These are phyloP conservation scores for Podospora pseudoanserina DNA, from an alignment of 495 filamentous ascomycete genomes.

Conservation along the genomic window DNA sequence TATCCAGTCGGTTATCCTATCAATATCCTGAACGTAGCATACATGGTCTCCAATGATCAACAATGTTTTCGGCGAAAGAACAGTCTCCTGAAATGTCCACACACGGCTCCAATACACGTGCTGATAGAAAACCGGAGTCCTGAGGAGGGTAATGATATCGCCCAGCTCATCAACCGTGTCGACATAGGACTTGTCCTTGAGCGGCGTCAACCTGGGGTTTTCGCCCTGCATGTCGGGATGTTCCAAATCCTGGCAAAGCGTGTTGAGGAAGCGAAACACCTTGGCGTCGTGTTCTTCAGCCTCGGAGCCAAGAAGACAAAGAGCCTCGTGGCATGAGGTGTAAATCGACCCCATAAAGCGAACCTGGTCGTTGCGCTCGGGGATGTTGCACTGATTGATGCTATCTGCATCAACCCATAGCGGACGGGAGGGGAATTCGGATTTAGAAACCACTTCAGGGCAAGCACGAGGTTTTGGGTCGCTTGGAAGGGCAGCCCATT, in stretches of 20 bases:
- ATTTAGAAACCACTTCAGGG: neutral
- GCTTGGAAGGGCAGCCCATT: neutral
- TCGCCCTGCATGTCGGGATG: neutral
- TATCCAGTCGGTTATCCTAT: neutral
- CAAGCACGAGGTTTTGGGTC: neutral
- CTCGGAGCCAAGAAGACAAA: neutral
- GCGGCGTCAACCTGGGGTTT: neutral
- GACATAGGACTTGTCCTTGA: neutral
- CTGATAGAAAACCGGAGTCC: neutral
- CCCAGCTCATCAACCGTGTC: neutral
- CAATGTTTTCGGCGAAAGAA: neutral
- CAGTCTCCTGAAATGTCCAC: neutral
- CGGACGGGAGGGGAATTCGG: neutral
- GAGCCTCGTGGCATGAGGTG: neutral
- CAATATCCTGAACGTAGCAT: neutral
- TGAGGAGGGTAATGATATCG: neutral
- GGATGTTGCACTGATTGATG: neutral
- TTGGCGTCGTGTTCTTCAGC: neutral
- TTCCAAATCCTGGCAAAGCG: neutral
- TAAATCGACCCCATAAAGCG: neutral
- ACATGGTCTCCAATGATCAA: neutral
- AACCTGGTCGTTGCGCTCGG: neutral
- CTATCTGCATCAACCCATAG: neutral
- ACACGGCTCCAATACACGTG: neutral
- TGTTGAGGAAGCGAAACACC: neutral